phyloP scores from a whole-genome alignment of 2,329 filamentous ascomycete species.

The Cladosporium sp. region DNA sequence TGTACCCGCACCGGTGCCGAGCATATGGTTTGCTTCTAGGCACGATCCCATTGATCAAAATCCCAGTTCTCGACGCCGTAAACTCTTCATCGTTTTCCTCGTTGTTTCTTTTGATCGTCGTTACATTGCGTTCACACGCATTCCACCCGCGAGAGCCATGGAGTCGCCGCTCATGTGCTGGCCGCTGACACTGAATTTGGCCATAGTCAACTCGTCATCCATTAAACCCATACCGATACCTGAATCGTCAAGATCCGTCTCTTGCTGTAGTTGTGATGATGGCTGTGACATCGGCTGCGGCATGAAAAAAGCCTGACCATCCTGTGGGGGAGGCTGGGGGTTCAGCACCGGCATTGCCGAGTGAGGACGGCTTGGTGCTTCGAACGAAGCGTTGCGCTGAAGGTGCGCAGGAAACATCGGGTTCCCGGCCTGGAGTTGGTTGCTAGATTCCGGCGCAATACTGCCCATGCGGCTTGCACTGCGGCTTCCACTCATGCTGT shows the following conservation, averaged over 20 bases:
- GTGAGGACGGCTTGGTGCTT: not conserved
- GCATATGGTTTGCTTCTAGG: slow-evolving; percentile 5
- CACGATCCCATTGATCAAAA: slow-evolving; percentile 3
- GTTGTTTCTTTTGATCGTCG: not conserved
- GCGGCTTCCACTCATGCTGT: slow-evolving; percentile 21
- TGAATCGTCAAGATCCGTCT: slow-evolving; percentile 33
- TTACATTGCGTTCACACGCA: slow-evolving; percentile 9
- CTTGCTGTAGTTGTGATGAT: slow-evolving; percentile 17
- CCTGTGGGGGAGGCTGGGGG: slow-evolving; percentile 2
- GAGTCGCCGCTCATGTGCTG: slow-evolving; percentile 5
- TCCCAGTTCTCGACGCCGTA: slow-evolving; percentile 2
- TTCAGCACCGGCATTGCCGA: slow-evolving; percentile 7
- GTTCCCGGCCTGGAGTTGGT: slow-evolving; percentile 15
- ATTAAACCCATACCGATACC: slow-evolving; percentile 33
- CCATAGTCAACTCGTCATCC: slow-evolving; percentile 26
- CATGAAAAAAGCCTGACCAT: slow-evolving; percentile 15
- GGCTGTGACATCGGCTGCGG: slow-evolving; percentile 13
- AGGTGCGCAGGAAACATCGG: slow-evolving; percentile 11
- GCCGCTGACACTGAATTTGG: slow-evolving; percentile 2
- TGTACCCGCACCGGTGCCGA: not conserved
- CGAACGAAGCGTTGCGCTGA: slow-evolving; percentile 3
- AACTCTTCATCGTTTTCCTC: slow-evolving; percentile 6
- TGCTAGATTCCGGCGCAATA: slow-evolving; percentile 22
- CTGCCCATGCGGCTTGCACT: slow-evolving; percentile 29
- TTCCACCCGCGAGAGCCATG: slow-evolving; percentile 5